Evolutionary conservation across 257 asterid species (phyloP), one percentile per base, ranked within the genome.

Genomic region (Cynanchum wilfordii): DNA sequence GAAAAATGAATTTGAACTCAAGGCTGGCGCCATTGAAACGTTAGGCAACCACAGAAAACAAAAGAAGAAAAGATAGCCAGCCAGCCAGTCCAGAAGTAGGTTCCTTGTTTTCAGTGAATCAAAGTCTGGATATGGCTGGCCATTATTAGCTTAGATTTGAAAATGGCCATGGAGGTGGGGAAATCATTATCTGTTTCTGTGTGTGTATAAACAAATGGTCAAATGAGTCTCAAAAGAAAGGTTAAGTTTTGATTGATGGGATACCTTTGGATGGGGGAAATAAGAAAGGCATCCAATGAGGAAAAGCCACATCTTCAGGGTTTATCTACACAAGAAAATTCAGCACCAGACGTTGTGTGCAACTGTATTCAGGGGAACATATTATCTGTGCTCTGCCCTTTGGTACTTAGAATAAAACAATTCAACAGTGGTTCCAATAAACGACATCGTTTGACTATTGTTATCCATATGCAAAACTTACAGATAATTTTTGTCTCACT

Each of bases 11-110:
- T 88, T 88, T 54, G 97, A 89, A 82, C 95, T 77, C 25, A 91
- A 91, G 52, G 96, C 82, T 82, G 90, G 90, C 84, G 99, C 97
- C 99, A 94, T 89, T 76, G 58, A 62, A 79, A 71, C 62, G 58
- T 52, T 69, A 47, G 49, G 5, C n/a, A n/a, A n/a, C n/a, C n/a
- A 30, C 36, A 15, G 44, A 9, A 60, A 40, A 12, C 5, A 7
- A 40, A 40, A 38, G 25, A 66, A 66, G 45, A 12, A 8, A 45
- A 12, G 51, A 1, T 0, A 12, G 51, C 49, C 49, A 10, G 49
- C 12, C 51, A 45, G 63, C 71, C 56, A 73, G 66, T 38, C 27
- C 68, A 67, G 75, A 66, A 64, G 74, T 56, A 44, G 71, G 69
- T 68, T 55, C 52, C 62, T 71, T 45, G 51, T 17, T 72, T 66